Evolutionary conservation across 78 protist genomes (phyloP), one percentile per base, ranked within the genome.

Genomic region (Thecamonas trahens): DNA sequence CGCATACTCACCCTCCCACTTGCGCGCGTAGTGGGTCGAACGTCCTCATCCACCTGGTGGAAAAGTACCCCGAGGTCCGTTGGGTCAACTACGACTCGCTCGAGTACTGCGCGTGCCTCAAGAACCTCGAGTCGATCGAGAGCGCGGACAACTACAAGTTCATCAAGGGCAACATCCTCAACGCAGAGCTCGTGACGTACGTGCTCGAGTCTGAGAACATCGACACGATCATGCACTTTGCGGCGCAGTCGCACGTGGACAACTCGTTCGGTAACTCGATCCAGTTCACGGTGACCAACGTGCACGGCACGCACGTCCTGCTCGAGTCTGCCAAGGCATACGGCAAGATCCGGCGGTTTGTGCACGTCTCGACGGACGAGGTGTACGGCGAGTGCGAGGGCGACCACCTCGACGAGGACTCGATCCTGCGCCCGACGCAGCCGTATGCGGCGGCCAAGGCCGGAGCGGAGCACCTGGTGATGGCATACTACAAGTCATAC

Each of bases 391-490:
- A 76, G 64, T 49, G 40, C 53, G 15, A 8, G 29, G n/a, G 50
- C 61, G 29, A 39, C 66, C 32, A 4, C 28, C n/a, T 17, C 35
- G 63, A 76, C 42, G 72, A 70, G 22, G 28, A 31, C 50, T 34
- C 75, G n/a, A 37, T 72, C 3, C 55, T 88, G 31, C 83, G 76
- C 38, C 97, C 97, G 20, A 94, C 97, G 11, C 92, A 94, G 70
- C 97, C 97, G 20, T 94, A 94, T 42, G 78, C 97, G 15, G 90
- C 92, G 3, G 86, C 96, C n/a, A 94, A 94, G 77, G 94, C 96
- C 11, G 92, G 91, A 0, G 97, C 96, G 5, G 97, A 94, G 67
- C 61, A 62, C 32, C 35, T 94, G 17, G 85, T 72, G 38, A 65
- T 59, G 72, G 17, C 91, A 0, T 88, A 87, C 62, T 32, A 42